Base-by-base conservation (phyloP, 2,329 filamentous ascomycete species). In the Trichoderma sp. region DNA sequence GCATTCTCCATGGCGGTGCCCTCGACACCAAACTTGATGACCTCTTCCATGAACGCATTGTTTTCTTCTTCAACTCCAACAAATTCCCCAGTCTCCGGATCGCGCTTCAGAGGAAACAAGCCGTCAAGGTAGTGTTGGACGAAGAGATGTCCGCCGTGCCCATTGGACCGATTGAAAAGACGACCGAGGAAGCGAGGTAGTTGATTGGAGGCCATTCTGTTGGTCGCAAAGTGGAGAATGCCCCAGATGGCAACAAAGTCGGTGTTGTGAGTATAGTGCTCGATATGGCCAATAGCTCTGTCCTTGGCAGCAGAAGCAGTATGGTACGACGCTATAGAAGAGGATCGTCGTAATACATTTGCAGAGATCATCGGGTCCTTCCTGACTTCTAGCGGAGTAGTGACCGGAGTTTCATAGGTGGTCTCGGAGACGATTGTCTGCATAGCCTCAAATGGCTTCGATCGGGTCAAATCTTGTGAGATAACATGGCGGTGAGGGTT, bases 211-310 rank as follows among this genome's bases (percentile, higher is more conserved):
- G 74, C 75, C 75, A 80, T 77, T 16, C 69, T 72, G 63, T 86
- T 84, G 33, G 80, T 83, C 2, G 84, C 83, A 75, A 92, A 93
- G 76, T 92, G 86, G 43, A 95, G 81, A 6, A 94, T 88, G 1
- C 92, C 92, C 85, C 91, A 92, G 11, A 89, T 81, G 4, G 91
- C 86, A 2, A 95, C 91, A 72, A 93, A 92, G 74, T 96, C 92
- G 19, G 84, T 86, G 10, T 85, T 86, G 76, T 94, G 91, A 3
- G 89, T 90, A 75, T 94, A 96, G 78, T 96, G 92, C 79, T 96
- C 92, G 49, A 96, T 90, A 72, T 94, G 85, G 6, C 86, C 84
- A 63, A 95, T 89, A 3, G 86, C 86, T 52, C 82, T 80, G 71
- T 83, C 82, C 5, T 83, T 79, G 10, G 82, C 77, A 1, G 81